Evolutionary conservation across 805 yeast genomes (phyloP).

Genomic region (Candida maltosa): DNA sequence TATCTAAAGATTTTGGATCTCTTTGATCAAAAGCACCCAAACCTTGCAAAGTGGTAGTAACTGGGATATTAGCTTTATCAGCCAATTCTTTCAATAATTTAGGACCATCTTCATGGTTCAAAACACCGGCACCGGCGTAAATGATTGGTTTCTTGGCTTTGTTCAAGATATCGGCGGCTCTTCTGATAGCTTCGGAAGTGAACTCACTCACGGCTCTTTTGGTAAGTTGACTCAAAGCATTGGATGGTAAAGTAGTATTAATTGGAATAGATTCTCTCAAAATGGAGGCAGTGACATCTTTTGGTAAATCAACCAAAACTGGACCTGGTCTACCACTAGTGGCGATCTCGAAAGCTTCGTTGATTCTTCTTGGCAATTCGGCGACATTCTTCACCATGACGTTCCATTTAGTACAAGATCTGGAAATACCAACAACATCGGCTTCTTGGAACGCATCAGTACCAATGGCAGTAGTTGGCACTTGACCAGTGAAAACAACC

Average conservation of each 20-base stretch:
- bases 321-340: conserved; percentile 97
- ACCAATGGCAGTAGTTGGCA: conserved; percentile 91
- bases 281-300: conserved; percentile 94
- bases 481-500: conserved; percentile 97
- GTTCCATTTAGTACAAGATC: conserved; percentile 98
- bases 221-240: conserved; percentile 68
- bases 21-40: conserved; percentile 92
- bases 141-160: conserved; percentile 83
- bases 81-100: conserved; percentile 73
- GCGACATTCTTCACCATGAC: conserved; percentile 96
- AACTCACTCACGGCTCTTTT: conserved; percentile 68
- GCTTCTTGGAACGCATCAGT: conserved; percentile 99
- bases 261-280: conserved; percentile 84
- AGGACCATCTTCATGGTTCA: conserved; percentile 81
- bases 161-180: conserved; percentile 77
- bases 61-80: conserved; percentile 90
- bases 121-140: conserved; percentile 89
- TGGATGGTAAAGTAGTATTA: conserved; percentile 70
- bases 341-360: conserved; percentile 97
- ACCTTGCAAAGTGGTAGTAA: conserved; percentile 92
- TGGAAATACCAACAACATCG: conserved; percentile 92
- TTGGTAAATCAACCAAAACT: conserved; percentile 94
- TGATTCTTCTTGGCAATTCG: conserved; percentile 91
- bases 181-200: conserved; percentile 67
- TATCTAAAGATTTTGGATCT: conserved; percentile 86